These are phyloP conservation scores for Bacidia gigantensis DNA, from an alignment of 495 filamentous ascomycete species.

Conservation along the genomic window DNA sequence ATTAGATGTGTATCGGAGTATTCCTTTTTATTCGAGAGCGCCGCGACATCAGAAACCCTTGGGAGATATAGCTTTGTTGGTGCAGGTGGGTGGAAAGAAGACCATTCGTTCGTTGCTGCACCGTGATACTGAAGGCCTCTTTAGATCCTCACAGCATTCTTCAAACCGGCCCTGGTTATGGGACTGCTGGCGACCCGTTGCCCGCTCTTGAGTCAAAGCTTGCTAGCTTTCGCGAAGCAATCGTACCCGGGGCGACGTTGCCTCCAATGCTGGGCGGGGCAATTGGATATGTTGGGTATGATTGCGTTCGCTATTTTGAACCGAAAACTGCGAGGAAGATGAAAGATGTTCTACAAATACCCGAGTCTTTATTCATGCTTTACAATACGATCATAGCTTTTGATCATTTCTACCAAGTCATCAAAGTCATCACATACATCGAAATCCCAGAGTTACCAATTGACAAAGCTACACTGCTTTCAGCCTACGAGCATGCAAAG, in stretches of 20 bases:
- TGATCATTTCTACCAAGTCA: slow-evolving; percentile 82
- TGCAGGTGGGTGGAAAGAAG: slow-evolving; percentile 39
- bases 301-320: slow-evolving; percentile 95
- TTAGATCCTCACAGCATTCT: slow-evolving; percentile 70
- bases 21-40: slow-evolving; percentile 32
- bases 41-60: slow-evolving; percentile 77
- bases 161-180: slow-evolving; percentile 78
- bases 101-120: slow-evolving; percentile 1
- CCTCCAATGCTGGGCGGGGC: slow-evolving; percentile 83
- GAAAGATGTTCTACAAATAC: slow-evolving; percentile 65
- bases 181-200: slow-evolving; percentile 67
- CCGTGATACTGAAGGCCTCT: neutral
- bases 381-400: slow-evolving; percentile 92
- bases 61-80: slow-evolving; percentile 93
- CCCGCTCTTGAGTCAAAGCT: slow-evolving; percentile 69
- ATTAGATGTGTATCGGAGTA: slow-evolving; percentile 10
- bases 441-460: slow-evolving; percentile 43
- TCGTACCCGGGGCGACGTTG: slow-evolving; percentile 64
- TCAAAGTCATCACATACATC: slow-evolving; percentile 87
- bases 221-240: slow-evolving; percentile 56
- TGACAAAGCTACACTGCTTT: slow-evolving; percentile 36
- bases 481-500: slow-evolving; percentile 52
- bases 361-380: slow-evolving; percentile 94
- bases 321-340: slow-evolving; percentile 76
- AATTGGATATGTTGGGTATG: slow-evolving; percentile 92